These are phyloP conservation scores for Hemileia vastatrix DNA, from an alignment of 1,284 basidiomycete species.

Conservation along the genomic window DNA sequence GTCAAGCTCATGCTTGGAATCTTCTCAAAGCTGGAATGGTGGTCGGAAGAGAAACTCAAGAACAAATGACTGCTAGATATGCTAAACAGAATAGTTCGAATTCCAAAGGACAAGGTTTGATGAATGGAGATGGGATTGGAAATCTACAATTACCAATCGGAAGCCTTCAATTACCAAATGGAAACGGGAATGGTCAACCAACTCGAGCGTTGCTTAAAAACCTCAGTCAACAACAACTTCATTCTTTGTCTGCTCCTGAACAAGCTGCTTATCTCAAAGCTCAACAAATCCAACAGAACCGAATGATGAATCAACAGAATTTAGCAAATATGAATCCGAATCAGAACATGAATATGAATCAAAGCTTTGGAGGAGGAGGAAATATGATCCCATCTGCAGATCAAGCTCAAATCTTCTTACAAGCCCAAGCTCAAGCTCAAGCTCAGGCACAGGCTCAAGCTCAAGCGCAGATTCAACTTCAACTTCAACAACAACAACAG, in stretches of 20 bases:
- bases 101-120: neutral
- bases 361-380: neutral
- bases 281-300: too few relatives aligned
- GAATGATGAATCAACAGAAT: too few relatives aligned
- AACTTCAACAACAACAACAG: neutral
- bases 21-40: neutral
- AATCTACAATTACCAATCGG: too few relatives aligned
- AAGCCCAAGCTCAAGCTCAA: neutral
- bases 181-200: too few relatives aligned
- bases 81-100: neutral
- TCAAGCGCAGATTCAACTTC: neutral
- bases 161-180: too few relatives aligned
- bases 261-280: too few relatives aligned
- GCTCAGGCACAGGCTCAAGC: neutral
- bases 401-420: neutral
- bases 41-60: neutral
- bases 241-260: too few relatives aligned
- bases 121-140: too few relatives aligned
- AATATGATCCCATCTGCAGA: neutral
- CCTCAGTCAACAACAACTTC: too few relatives aligned
- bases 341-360: neutral
- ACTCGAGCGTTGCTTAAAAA: too few relatives aligned
- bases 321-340: too few relatives aligned
- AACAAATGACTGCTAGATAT: neutral
- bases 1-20: neutral